These are phyloP conservation scores for Aspergillus melleus DNA, from an alignment of 2,329 filamentous ascomycete genomes.

Conservation along the genomic window DNA sequence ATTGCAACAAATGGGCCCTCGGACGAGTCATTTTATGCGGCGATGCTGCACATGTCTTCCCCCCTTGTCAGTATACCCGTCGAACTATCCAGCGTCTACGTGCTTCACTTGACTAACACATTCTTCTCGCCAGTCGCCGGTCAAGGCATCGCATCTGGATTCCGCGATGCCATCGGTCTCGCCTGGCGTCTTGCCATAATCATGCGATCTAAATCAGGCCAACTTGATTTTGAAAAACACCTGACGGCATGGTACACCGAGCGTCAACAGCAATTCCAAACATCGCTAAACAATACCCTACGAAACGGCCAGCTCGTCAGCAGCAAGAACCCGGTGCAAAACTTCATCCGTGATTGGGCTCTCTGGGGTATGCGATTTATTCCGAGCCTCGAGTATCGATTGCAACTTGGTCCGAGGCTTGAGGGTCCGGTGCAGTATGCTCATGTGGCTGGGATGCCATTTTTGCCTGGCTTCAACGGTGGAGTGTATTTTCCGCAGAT, in stretches of 20 bases:
- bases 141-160: conserved; percentile 44
- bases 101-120: too few relatives aligned
- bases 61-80: conserved; percentile 40
- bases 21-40: conserved; percentile 47
- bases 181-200: conserved; percentile 36
- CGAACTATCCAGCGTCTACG: too few relatives aligned
- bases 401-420: conserved; percentile 31
- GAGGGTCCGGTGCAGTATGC: conserved; percentile 34
- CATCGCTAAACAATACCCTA: conserved; percentile 36
- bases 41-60: conserved; percentile 55
- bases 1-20: conserved; percentile 50
- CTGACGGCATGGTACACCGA: conserved; percentile 36
- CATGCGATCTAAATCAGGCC: background rate
- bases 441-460: conserved; percentile 31
- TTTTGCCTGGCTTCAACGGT: conserved; percentile 30
- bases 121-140: conserved; percentile 35
- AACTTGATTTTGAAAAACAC: conserved; percentile 21
- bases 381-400: conserved; percentile 29
- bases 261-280: conserved; percentile 40
- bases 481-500: conserved; percentile 37
- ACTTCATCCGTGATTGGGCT: conserved; percentile 32
- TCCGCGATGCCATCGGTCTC: conserved; percentile 40
- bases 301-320: conserved; percentile 36
- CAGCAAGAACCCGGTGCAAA: conserved; percentile 29
- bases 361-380: conserved; percentile 35